Base-by-base conservation (phyloP, 2,329 filamentous ascomycete species). In the Colletotrichum viniferum region DNA sequence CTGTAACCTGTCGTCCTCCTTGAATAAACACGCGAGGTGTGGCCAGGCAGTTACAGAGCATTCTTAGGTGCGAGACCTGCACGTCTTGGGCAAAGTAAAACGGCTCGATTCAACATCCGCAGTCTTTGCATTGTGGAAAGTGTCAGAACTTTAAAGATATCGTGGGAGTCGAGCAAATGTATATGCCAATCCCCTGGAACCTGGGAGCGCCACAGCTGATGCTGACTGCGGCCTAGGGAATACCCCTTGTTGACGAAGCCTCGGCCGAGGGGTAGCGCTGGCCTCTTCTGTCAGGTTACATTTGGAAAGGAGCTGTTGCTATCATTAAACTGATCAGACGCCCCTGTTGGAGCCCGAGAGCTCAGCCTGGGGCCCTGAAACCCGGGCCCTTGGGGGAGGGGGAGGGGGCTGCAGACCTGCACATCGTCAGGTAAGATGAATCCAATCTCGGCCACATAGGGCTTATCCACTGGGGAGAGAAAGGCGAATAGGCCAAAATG, bases 61-160 rank as follows among this genome's bases (percentile, higher is more conserved):
- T 48, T n/a, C n/a, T 48, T 48, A n/a, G 8, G 9, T 48, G 38
- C 9, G 43, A n/a, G 18, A 38, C 24, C 36, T 65, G 43, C 38
- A 55, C 18, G 38, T 55, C n/a, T 36, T 14, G 48, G 64, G 34
- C 34, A 32, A 48, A n/a, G 62, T 24, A 73, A 58, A 24, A 16
- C 26, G 24, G 65, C 66, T 73, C 58, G 58, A 43, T n/a, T 65
- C 26, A 26, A 18, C n/a, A 16, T 38, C 38, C 21, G 38, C 18
- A 38, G 13, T 14, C 61, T 26, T 30, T 30, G 13, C 21, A 43
- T n/a, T 60, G 36, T 66, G 38, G 36, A 18, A 30, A 71, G 62
- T 38, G 72, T 74, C 61, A 74, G 72, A 74, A 74, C 72, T 34
- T 66, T 71, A 74, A 74, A 66, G 52, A 38, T 13, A 30, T 66